Base-by-base conservation (phyloP, 768 basidiomycete species). In the Boletus sp. region DNA sequence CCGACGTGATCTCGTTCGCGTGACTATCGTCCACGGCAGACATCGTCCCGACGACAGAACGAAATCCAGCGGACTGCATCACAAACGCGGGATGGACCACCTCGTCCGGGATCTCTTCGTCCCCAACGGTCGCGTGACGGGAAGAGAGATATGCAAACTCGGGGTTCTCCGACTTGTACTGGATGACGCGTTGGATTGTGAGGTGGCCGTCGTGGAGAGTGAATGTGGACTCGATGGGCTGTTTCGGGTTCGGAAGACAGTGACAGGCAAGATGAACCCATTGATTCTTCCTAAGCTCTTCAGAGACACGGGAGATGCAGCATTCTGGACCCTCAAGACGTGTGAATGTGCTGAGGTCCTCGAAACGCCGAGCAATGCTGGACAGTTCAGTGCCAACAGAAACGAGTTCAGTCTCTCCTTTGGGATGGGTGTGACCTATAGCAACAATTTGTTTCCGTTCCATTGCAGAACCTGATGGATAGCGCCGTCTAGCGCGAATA, bases 11-110 rank as follows among this genome's bases (percentile, higher is more conserved):
- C 20, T 39, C 17, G 37, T 39, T 17, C 4, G 50, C 29, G n/a
- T 40, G 37, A 1, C 5, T 35, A n/a, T 56, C 55, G 1, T 33
- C 55, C 50, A 56, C 50, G 6, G 33, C 42, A 35, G 44, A 45
- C 57, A 50, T 55, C 6, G 57, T 58, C 14, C 57, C 57, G 17
- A 58, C 39, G 8, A 56, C 57, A 1, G 57, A 58, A 11, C 49
- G 50, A 40, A 59, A 59, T 3, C 50, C 58, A 12, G 54, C 44
- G 3, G 46, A 51, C 33, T 59, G 58, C 54, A 51, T 51, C 1
- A 54, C 32, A 0, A 54, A 46, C 2, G 50, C 49, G 4, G 47
- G 54, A 39, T 56, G 45, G 17, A 59, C 56, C 1, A n/a, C 45
- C 28, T 56, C 50, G 7, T 56, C 48, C 4, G 47, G 48, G 15